Evolutionary conservation across 1,284 basidiomycete species (phyloP).

Genomic region (Sphagnurus paluster): DNA sequence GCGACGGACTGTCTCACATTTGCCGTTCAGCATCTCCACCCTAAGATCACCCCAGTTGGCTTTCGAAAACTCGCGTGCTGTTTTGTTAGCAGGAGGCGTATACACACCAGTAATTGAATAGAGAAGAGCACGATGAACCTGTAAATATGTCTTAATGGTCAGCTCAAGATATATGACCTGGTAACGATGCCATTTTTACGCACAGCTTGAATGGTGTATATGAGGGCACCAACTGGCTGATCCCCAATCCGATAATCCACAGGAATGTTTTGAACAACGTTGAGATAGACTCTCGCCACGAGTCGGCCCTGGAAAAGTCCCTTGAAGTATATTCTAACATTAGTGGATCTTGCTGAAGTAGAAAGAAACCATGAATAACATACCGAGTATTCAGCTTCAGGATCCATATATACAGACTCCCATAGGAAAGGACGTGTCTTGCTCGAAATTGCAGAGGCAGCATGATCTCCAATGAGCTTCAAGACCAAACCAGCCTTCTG

Average conservation of each 20-base stretch:
- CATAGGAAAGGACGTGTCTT: slow-evolving; percentile 2
- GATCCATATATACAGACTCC: not conserved
- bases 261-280: not conserved
- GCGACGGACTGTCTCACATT: not conserved
- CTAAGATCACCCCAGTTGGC: not conserved
- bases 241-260: not conserved
- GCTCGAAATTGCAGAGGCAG: not conserved
- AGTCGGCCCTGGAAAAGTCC: slow-evolving; percentile 1
- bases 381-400: not conserved
- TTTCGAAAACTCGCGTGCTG: not conserved
- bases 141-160: not conserved
- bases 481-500: not conserved
- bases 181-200: no score
- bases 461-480: not conserved
- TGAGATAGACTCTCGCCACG: not conserved
- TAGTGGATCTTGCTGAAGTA: not conserved
- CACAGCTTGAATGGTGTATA: not conserved
- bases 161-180: not conserved
- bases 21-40: not conserved
- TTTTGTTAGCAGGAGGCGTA: not conserved
- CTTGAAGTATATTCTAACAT: no score
- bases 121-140: not conserved
- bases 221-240: not conserved
- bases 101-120: not conserved
- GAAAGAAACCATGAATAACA: not conserved